Base-by-base conservation (phyloP, 2,329 filamentous ascomycete genomes). In the Colletotrichum horii region DNA sequence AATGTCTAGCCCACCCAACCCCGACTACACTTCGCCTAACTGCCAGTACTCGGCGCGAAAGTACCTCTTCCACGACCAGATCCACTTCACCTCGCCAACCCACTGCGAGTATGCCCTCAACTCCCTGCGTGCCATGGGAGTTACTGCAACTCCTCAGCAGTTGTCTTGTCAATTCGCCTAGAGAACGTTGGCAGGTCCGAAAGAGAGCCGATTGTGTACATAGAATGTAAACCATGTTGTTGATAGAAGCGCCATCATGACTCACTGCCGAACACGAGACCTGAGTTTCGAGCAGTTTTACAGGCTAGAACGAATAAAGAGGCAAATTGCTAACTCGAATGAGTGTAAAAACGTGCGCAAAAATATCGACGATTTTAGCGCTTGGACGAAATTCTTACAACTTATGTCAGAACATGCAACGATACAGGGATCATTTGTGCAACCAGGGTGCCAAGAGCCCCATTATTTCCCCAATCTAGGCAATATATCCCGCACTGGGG, bases 91-190 rank as follows among this genome's bases (percentile, higher is more conserved):
- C 15, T 71, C 61, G 30, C 48, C 70, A 26, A 30, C 70, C 38
- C 70, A 66, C 32, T 71, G 61, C 61, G 69, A 71, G 48, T 66
- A 66, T n/a, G 69, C 69, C 6, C 48, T 71, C 48, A 66, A 66
- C 48, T 58, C 69, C 1, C 61, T 71, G 24, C n/a, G 61, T 8
- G 38, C 69, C 3, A 52, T 71, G 22, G 69, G 69, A 15, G 30
- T 71, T 32, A 66, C 24, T 7, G 36, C 60, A 6, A 71, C 60
- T 11, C 48, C 70, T 19, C 70, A 71, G n/a, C 38, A 66, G 24
- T 32, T 71, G 32, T 34, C 30, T 24, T 71, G 69, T 26, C 48
- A 71, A 26, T 58, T 71, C 16, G 61, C 61, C 8, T 60, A 58
- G 30, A 38, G 8, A 3, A 62, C 15, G n/a, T 6, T n/a, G 34